Evolutionary conservation across 169 alveolate species (phyloP).

Genomic region (Plasmodium coatneyi): DNA sequence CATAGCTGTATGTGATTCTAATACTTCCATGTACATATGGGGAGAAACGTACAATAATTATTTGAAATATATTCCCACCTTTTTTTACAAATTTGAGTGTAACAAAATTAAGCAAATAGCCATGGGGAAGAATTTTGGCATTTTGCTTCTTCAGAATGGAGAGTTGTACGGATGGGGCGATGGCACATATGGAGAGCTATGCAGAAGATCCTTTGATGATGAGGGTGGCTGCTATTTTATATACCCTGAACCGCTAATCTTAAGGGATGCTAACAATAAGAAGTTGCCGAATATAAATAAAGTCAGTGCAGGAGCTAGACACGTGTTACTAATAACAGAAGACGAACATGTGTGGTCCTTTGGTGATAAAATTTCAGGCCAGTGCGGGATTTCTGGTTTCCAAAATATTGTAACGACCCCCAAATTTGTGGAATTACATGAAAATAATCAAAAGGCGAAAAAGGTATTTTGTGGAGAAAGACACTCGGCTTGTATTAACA

Average conservation of each 20-base stretch:
- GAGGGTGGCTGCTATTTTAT: constrained; percentile 72
- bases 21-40: constrained; percentile 81
- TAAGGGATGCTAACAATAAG: constrained; percentile 75
- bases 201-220: constrained; percentile 39
- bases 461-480: constrained; percentile 84
- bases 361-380: constrained; percentile 89
- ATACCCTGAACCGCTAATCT: constrained; percentile 75
- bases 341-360: constrained; percentile 82
- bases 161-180: constrained; percentile 85
- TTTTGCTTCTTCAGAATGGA: constrained; percentile 78
- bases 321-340: constrained; percentile 84
- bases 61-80: constrained; percentile 77
- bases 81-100: constrained; percentile 77
- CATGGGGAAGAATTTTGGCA: constrained; percentile 82
- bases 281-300: constrained; percentile 64
- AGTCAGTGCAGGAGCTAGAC: constrained; percentile 87
- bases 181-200: constrained; percentile 85
- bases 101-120: constrained; percentile 80
- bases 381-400: constrained; percentile 86
- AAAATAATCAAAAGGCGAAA: constrained; percentile 77
- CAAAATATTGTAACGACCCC: constrained; percentile 78
- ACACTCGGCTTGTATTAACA: constrained; percentile 87
- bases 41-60: constrained; percentile 83
- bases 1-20: constrained; percentile 79
- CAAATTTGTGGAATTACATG: constrained; percentile 76